Evolutionary conservation across 2,329 filamentous ascomycete genomes (phyloP).

Genomic region (Talaromyces sp.): DNA sequence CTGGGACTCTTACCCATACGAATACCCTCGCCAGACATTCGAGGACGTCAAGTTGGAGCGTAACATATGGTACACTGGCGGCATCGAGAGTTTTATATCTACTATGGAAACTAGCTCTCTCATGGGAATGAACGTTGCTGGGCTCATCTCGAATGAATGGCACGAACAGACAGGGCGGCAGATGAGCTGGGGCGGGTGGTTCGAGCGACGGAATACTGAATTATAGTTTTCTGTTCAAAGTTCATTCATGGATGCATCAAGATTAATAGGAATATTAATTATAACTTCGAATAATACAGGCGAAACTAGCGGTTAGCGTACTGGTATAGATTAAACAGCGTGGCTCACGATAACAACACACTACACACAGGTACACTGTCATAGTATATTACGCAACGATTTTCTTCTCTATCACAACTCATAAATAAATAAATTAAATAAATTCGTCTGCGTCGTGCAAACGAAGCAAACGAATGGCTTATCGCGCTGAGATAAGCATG

Average conservation of each 20-base stretch:
- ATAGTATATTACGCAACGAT: background rate
- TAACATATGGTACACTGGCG: constrained; percentile 52
- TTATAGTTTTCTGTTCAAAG: too few relatives aligned
- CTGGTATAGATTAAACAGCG: too few relatives aligned
- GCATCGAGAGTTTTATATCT: constrained; percentile 88
- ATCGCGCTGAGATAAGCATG: background rate
- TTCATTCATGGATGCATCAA: too few relatives aligned
- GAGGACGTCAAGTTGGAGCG: constrained; percentile 65
- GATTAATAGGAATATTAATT: too few relatives aligned
- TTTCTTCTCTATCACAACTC: background rate
- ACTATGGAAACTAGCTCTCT: constrained; percentile 96
- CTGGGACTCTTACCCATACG: constrained; percentile 81
- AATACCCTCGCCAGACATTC: constrained; percentile 80
- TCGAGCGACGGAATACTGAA: background rate
- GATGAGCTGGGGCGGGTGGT: constrained; percentile 5
- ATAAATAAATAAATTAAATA: too few relatives aligned
- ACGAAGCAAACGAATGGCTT: background rate
- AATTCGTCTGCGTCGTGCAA: background rate
- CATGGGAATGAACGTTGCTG: constrained; percentile 65
- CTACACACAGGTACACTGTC: background rate
- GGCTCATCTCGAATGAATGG: constrained; percentile 45
- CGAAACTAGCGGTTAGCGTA: too few relatives aligned
- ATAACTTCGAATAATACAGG: too few relatives aligned
- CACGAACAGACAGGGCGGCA: constrained; percentile 1
- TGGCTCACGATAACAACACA: too few relatives aligned